phyloP scores from a whole-genome alignment of 208 protist genomes.

The Kentomonas sorsogonicus region DNA sequence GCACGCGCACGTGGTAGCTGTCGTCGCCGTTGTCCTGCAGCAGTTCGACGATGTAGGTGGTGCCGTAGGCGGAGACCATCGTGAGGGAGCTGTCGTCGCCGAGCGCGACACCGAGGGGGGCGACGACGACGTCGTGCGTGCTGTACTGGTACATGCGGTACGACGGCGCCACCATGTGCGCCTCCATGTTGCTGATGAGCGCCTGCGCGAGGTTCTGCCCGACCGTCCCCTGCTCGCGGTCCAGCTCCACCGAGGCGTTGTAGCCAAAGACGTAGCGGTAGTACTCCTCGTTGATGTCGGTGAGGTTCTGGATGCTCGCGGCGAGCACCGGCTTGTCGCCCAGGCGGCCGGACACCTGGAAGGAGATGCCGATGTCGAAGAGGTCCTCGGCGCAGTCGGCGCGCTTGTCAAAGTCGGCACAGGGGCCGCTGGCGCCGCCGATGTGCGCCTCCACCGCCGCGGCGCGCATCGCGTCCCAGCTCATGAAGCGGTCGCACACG shows the following conservation, averaged over 20 bases:
- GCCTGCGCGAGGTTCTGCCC: conserved; percentile 39
- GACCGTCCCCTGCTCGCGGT: conserved; percentile 43
- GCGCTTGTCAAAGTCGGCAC: conserved; percentile 16
- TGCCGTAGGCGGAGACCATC: conserved; percentile 58
- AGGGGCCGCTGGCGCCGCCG: conserved; percentile 31
- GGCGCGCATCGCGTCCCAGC: conserved; percentile 10
- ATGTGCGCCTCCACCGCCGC: conserved; percentile 27
- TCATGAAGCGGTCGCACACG: conserved; percentile 15
- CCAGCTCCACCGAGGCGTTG: conserved; percentile 28
- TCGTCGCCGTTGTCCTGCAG: conserved; percentile 13
- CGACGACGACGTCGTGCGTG: conserved; percentile 58
- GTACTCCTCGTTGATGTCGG: conserved; percentile 20
- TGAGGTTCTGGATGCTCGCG: conserved; percentile 25
- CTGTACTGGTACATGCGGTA: conserved; percentile 69
- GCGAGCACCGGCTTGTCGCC: conserved; percentile 19
- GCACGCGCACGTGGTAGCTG: conserved; percentile 35
- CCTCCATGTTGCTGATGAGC: conserved; percentile 36
- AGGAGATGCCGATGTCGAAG: conserved; percentile 51
- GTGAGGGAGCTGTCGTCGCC: conserved; percentile 28
- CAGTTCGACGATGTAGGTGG: conserved; percentile 50
- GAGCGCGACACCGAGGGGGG: conserved; percentile 39
- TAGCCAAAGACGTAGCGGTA: conserved; percentile 31
- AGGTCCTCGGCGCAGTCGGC: conserved; percentile 33
- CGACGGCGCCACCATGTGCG: conserved; percentile 16
- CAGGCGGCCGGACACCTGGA: conserved; percentile 29